These are phyloP conservation scores for Chernovozyma sophiae-reginae DNA, from an alignment of 1,139 yeast genomes.

Conservation along the genomic window DNA sequence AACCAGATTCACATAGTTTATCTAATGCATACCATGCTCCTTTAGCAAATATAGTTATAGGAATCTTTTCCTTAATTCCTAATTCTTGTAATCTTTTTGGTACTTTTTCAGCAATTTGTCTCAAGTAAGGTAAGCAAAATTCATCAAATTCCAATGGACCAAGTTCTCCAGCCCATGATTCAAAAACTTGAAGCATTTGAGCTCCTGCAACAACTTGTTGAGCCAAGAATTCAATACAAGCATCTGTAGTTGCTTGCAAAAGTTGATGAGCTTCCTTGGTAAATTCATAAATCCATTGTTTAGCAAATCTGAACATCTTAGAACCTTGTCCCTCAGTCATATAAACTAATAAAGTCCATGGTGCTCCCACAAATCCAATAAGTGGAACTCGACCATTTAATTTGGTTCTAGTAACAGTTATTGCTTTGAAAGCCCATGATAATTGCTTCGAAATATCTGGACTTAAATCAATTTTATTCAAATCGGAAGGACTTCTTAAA, in stretches of 20 bases:
- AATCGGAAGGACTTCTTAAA: slow-evolving; percentile 67
- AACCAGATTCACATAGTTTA: slow-evolving; percentile 78
- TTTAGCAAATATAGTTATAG: slow-evolving; percentile 88
- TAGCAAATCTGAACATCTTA: slow-evolving; percentile 83
- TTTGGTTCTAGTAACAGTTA: slow-evolving; percentile 79
- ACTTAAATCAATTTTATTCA: slow-evolving; percentile 52
- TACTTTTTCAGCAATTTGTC: slow-evolving; percentile 66
- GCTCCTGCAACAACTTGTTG: slow-evolving; percentile 97
- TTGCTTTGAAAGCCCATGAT: slow-evolving; percentile 93
- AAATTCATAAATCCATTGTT: slow-evolving; percentile 84
- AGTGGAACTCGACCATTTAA: slow-evolving; percentile 89
- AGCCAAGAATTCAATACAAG: slow-evolving; percentile 88
- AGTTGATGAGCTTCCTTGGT: slow-evolving; percentile 70
- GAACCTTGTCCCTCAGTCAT: slow-evolving; percentile 99
- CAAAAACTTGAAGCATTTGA: slow-evolving; percentile 94
- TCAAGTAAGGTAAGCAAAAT: slow-evolving; percentile 84
- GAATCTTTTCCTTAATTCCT: slow-evolving; percentile 69
- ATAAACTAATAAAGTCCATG: slow-evolving; percentile 94
- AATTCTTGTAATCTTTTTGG: slow-evolving; percentile 68
- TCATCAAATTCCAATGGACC: slow-evolving; percentile 85
- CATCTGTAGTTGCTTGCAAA: slow-evolving; percentile 77
- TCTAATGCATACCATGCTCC: slow-evolving; percentile 98
- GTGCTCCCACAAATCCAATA: slow-evolving; percentile 95
- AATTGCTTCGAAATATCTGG: slow-evolving; percentile 73
- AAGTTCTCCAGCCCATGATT: slow-evolving; percentile 97